These are phyloP conservation scores for Chlamydomonas sp. DNA, from an alignment of 139 green algal genomes.

Conservation along the genomic window DNA sequence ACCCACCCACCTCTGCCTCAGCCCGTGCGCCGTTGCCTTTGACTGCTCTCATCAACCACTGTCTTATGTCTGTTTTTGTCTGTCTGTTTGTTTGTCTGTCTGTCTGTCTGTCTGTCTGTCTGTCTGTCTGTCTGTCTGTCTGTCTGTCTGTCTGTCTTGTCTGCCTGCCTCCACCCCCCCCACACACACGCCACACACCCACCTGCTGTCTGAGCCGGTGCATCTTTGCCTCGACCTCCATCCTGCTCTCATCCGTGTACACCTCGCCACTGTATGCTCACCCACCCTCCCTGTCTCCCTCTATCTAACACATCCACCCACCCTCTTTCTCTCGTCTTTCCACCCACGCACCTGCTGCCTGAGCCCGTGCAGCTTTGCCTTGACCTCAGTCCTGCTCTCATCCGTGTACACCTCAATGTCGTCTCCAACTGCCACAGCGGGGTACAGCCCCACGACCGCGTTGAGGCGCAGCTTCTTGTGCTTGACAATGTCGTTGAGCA, in stretches of 20 bases:
- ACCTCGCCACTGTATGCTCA: no score
- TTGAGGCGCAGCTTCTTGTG: conserved; percentile 76
- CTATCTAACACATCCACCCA: no score
- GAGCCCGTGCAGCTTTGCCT: conserved; percentile 62
- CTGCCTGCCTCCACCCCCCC: no score
- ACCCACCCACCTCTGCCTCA: no score
- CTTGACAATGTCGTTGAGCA: conserved; percentile 79
- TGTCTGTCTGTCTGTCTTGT: no score
- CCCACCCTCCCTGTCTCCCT: no score
- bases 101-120: no score
- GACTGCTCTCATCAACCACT: no score
- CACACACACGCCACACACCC: background rate
- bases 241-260: conserved; percentile 64
- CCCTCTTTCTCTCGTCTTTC: background rate
- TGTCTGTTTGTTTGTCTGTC: no score
- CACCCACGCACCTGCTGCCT: conserved; percentile 45
- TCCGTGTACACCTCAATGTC: conserved; percentile 87
- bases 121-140: no score
- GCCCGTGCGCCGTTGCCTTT: no score
- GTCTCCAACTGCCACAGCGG: conserved; percentile 85
- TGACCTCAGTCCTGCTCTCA: conserved; percentile 48
- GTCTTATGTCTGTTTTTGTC: no score
- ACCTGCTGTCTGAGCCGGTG: conserved; percentile 68
- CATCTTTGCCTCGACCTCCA: conserved; percentile 44
- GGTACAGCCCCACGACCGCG: conserved; percentile 84